These are phyloP conservation scores for Colletotrichum sp. DNA, from an alignment of 2,329 filamentous ascomycete species.

Conservation along the genomic window DNA sequence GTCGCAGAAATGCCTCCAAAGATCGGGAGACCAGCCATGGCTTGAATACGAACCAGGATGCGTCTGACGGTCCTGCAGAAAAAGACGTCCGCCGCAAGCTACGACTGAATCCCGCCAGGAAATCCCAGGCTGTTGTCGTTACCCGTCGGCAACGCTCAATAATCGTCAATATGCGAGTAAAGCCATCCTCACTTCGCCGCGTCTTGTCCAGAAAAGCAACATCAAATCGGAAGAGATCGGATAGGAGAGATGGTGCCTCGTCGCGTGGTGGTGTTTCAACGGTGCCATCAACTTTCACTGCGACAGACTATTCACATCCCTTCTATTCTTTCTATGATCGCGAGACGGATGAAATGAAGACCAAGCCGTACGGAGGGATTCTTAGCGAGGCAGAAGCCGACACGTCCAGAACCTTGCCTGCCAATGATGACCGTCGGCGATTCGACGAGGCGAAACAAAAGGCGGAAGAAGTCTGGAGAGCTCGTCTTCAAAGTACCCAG, in stretches of 20 bases:
- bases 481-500: slow-evolving; percentile 64
- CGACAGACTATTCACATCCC: slow-evolving; percentile 69
- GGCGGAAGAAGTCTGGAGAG: slow-evolving; percentile 91
- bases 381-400: slow-evolving; percentile 88
- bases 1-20: slow-evolving; percentile 53
- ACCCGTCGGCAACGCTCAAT: slow-evolving; percentile 33
- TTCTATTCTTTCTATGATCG: slow-evolving; percentile 91
- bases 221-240: slow-evolving; percentile 56
- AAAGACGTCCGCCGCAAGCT: slow-evolving; percentile 60
- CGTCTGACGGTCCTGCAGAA: slow-evolving; percentile 31
- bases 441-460: slow-evolving; percentile 91
- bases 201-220: slow-evolving; percentile 62
- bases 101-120: slow-evolving; percentile 54
- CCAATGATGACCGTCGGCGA: slow-evolving; percentile 77
- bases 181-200: slow-evolving; percentile 62
- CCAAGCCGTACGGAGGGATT: slow-evolving; percentile 95
- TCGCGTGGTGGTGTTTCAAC: slow-evolving; percentile 27
- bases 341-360: slow-evolving; percentile 86
- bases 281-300: slow-evolving; percentile 36
- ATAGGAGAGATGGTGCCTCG: slow-evolving; percentile 34
- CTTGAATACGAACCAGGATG: slow-evolving; percentile 38
- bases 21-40: slow-evolving; percentile 38
- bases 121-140: slow-evolving; percentile 44
- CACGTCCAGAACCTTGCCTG: slow-evolving; percentile 86
- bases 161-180: slow-evolving; percentile 63